Percentiles rank a stretch among this genome's conserved stretches.
Conservation (phyloP, 257 asterid genomes). For the Solanum corneliomulleri region DNA sequence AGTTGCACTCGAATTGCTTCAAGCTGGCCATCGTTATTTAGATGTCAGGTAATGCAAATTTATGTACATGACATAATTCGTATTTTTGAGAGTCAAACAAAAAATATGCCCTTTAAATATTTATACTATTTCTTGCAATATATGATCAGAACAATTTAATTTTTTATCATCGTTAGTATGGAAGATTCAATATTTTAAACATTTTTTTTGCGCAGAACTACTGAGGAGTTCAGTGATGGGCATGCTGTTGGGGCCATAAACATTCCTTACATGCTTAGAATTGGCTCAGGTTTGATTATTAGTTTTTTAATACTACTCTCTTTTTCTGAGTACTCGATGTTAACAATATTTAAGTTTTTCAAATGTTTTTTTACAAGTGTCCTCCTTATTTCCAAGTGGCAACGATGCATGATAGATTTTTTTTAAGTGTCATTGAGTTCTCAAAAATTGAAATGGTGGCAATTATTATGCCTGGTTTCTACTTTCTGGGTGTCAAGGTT, state of each 20-base stretch:
- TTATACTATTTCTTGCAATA: not conserved
- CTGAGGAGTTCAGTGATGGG: conserved; percentile 55
- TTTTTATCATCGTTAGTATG: not conserved
- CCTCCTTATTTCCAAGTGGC: not conserved
- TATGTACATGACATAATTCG: not conserved
- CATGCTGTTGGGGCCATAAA: conserved; percentile 63
- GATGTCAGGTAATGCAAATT: conserved; percentile 48
- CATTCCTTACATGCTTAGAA: conserved; percentile 54
- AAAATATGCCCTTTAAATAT: too few relatives aligned
- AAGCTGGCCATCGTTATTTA: conserved; percentile 64
- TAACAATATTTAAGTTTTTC: not conserved
- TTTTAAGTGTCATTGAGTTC: not conserved
- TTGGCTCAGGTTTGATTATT: conserved; percentile 37
- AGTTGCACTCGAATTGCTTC: conserved; percentile 66
- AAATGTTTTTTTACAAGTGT: not conserved
- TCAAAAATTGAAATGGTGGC: not conserved
- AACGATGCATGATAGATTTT: not conserved
- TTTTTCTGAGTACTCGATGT: not conserved
- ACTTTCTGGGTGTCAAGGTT: not conserved
- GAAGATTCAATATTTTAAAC: not conserved
- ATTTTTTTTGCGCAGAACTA: conserved; percentile 30
- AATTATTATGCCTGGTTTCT: not conserved
- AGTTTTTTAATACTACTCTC: not conserved
- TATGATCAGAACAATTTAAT: too few relatives aligned
- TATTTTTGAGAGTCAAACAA: not conserved